Base-by-base conservation (phyloP, 2,329 filamentous ascomycete genomes). In the Pseudonectria buxi region DNA sequence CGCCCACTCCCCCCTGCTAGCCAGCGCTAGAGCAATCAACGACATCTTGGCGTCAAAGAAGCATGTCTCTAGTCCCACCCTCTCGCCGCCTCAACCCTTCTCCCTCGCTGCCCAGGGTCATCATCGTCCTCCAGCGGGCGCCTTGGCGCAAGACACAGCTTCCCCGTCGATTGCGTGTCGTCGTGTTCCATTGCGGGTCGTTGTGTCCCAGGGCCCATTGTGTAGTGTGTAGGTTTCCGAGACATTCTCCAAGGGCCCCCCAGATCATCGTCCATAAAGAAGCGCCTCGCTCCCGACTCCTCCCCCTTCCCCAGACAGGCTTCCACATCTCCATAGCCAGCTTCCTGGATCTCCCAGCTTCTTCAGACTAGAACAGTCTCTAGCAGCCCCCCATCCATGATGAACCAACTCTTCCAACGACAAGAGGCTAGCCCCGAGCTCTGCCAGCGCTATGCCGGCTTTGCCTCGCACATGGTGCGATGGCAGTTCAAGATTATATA, bases 401-500 rank as follows among this genome's bases (percentile, higher is more conserved):
- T 14, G 29, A 24, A 32, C 35, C 14, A 10, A 28, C 33, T 50
- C 36, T 42, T 49, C 24, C 24, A 33, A 26, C 39, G 49, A 26
- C 36, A 41, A 12, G 49, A 38, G 1, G 36, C 40, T 5, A 30
- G 41, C 35, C 48, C 37, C 5, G 53, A 51, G 25, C 53, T 64
- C 12, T 67, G 64, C 40, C 34, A 46, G 15, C 46, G 56, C 27
- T 68, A 68, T 46, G 69, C 68, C 25, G 49, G 56, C 28, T 72
- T 72, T 45, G 65, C 68, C 18, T 53, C 61, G 6, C 50, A 64
- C 39, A 51, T 72, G 40, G 57, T 56, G 10, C 48, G 62, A 33
- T 52, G 55, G 47, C 57, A 71, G 43, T 69, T 69, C 40, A 64
- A 67, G 41, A 46, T 62, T 10, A 54, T 71, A 15, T 72, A 69